These are phyloP conservation scores for Melaleuca quinquenervia DNA, from an alignment of 345 rosid genomes.

Conservation along the genomic window DNA sequence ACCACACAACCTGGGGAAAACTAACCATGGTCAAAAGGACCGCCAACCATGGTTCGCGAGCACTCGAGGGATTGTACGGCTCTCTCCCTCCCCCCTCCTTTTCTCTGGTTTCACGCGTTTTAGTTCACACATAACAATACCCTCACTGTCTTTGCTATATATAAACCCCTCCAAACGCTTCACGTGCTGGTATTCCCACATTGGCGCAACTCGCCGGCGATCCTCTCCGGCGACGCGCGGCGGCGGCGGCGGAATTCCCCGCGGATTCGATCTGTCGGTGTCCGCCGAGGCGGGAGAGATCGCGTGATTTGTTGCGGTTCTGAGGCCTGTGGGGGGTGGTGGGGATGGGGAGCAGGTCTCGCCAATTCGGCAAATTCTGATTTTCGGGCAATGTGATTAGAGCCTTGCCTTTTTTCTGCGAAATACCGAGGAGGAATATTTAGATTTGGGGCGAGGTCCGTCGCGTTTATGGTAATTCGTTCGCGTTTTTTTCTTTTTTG, in stretches of 20 bases:
- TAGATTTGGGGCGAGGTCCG: background rate
- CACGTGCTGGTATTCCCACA: background rate
- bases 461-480: background rate
- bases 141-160: background rate
- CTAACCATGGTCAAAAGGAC: slow-evolving; percentile 10
- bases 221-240: background rate
- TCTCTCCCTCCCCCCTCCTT: background rate
- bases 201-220: background rate
- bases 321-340: background rate
- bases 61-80: slow-evolving; percentile 16
- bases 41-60: background rate
- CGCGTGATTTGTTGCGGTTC: background rate
- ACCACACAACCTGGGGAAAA: background rate
- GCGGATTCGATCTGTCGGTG: background rate
- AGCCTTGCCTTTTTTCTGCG: background rate
- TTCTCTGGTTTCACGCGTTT: background rate
- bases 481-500: background rate
- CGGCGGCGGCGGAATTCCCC: background rate
- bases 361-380: background rate
- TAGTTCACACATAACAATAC: background rate
- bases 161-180: background rate
- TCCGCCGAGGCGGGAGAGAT: background rate
- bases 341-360: background rate
- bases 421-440: background rate
- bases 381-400: background rate